Base-by-base conservation (phyloP, 768 basidiomycete genomes). In the Trametes gibbosa region DNA sequence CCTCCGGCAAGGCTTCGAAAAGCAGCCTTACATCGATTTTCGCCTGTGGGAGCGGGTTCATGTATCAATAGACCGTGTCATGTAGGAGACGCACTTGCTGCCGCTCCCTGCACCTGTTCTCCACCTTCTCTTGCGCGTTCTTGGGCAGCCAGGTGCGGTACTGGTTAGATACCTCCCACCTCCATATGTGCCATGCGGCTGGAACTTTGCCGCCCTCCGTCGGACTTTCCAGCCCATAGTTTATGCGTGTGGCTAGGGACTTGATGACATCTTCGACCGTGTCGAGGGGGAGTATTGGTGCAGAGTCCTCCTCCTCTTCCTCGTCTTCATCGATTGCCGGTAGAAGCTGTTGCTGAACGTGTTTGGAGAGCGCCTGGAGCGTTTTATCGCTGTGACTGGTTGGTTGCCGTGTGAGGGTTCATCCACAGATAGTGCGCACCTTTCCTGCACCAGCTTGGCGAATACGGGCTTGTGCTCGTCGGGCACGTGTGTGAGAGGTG, bases 371-470 rank as follows among this genome's bases (percentile, higher is more conserved):
- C 0, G 81, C 74, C 3, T 74, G 58, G 3, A 87, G 65, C 0
- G 84, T 80, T 73, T 90, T 92, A 70, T 94, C 92, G 65, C 93
- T 96, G 48, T 37, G 62, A 59, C 52, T 29, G 65, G 9, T 19
- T 59, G 3, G 42, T 53, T 40, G 29, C 40, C 42, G 12, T 39
- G 25, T 13, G 3, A 5, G 1, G 14, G 45, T 10, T 16, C 34
- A 32, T 8, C 7, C 39, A 42, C 24, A 25, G 4, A 61, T 41
- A 16, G 48, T 55, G 65, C 77, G 53, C 50, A 92, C 94, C 92
- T 94, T 74, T 96, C 94, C 63, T 93, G 89, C 0, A 84, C 84
- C 40, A 94, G 73, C 71, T 94, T 93, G 5, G 85, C 92, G 64
- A 96, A 82, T 24, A 95, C 74, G 1, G 90, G 83, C 62, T 75